Evolutionary conservation across 2,329 filamentous ascomycete genomes (phyloP), one percentile per base, ranked within the genome.

Genomic region (Emmonsiellopsis sp.): DNA sequence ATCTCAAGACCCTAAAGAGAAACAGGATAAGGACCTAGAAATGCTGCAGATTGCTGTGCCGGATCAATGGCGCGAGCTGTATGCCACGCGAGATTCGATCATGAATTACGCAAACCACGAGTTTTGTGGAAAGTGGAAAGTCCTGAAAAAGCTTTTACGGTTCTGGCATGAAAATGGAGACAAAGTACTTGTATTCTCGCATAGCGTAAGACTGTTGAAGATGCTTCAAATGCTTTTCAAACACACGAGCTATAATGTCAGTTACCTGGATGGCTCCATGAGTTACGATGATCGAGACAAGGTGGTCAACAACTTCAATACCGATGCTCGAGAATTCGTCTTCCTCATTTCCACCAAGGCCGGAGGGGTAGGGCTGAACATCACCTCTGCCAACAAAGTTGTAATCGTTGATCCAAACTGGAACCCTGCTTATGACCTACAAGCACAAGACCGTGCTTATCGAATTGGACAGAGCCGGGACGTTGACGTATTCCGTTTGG

Each of bases 341-440:
- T 98, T 98, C 62, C 77, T 98, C 16, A 96, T 98, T 63, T 95
- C 88, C 20, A 96, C 93, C 6, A 89, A 87, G 65, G 91, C 93
- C 2, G 93, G 93, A 26, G 93, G 93, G 4, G 87, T 96, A 0
- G 93, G 93, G 0, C 76, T 98, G 31, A 98, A 98, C 66, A 97
- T 98, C 65, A 95, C 92, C 0, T 93, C 89, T 1, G 93, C 93
- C 1, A 98, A 98, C 72, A 97, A 97, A 71, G 93, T 98, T 0
- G 92, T 98, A 41, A 89, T 98, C 37, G 84, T 97, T 47, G 93
- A 97, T 66, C 93, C 93, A 0, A 93, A 97, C 63, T 98, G 93
- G 93, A 98, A 98, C 60, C 93, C 93, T 0, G 82, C 89, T 1
- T 92, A 93, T 61, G 93, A 98, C 63, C 78, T 97, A 0, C 93